Percentiles rank a stretch among this genome's conserved stretches.
Conservation (phyloP, 2,329 filamentous ascomycete species). For the Coleophoma cylindrospora region DNA sequence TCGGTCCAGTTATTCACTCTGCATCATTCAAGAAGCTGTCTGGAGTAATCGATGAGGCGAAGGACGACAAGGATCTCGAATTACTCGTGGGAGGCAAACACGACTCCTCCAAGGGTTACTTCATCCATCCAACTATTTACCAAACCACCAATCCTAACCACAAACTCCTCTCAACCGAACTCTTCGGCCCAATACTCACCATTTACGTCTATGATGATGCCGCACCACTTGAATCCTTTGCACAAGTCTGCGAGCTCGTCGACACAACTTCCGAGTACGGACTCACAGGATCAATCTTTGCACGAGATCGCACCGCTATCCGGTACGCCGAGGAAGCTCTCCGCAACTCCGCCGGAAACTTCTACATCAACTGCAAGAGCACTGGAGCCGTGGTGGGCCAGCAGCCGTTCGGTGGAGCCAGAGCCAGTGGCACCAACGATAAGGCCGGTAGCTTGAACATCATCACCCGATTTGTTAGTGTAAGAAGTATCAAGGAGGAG, state of each 20-base stretch:
- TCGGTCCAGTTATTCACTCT: slow-evolving; percentile 82
- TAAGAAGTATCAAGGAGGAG: slow-evolving; percentile 70
- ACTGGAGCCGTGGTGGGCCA: slow-evolving; percentile 69
- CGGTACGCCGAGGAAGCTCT: slow-evolving; percentile 66
- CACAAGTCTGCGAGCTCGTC: slow-evolving; percentile 54
- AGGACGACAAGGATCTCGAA: slow-evolving; percentile 66
- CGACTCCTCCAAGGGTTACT: slow-evolving; percentile 76
- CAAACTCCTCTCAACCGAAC: slow-evolving; percentile 69
- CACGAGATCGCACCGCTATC: slow-evolving; percentile 60
- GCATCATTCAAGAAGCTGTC: slow-evolving; percentile 77
- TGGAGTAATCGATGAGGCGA: slow-evolving; percentile 73
- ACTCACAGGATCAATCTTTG: slow-evolving; percentile 73
- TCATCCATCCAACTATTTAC: slow-evolving; percentile 80
- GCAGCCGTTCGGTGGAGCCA: slow-evolving; percentile 65
- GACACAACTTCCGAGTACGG: slow-evolving; percentile 73
- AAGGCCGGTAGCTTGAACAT: slow-evolving; percentile 65
- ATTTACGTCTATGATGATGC: slow-evolving; percentile 75
- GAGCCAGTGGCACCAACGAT: slow-evolving; percentile 68
- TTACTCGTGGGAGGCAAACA: slow-evolving; percentile 72
- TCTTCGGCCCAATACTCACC: slow-evolving; percentile 76
- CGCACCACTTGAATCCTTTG: slow-evolving; percentile 47
- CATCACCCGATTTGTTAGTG: slow-evolving; percentile 61
- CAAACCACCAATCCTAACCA: slow-evolving; percentile 68
- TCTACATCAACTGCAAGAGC: slow-evolving; percentile 83
- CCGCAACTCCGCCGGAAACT: slow-evolving; percentile 72